These are phyloP conservation scores for Annulohypoxylon truncatum DNA, from an alignment of 2,329 filamentous ascomycete species.

Conservation along the genomic window DNA sequence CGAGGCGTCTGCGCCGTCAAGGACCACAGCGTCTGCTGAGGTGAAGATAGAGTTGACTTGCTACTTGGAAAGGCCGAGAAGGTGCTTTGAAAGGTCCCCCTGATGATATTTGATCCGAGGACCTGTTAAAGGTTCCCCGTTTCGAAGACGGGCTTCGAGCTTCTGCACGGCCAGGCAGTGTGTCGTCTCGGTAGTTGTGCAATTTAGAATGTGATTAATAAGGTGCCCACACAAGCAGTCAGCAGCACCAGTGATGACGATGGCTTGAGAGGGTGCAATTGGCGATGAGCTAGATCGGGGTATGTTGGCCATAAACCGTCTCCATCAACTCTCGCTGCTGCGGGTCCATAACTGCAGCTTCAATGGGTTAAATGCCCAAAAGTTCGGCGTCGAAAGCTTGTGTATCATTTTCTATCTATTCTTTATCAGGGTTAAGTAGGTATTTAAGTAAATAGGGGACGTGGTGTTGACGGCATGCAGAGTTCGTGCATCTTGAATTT, in stretches of 20 bases:
- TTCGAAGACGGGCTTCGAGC: not conserved
- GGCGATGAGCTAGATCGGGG: not conserved
- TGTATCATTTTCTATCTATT: not conserved
- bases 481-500: no score
- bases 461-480: no score
- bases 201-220: not conserved
- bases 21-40: constrained; percentile 28
- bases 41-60: constrained; percentile 19
- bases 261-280: not conserved
- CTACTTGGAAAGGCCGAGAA: constrained; percentile 10
- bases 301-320: constrained; percentile 14
- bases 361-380: constrained; percentile 19
- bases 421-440: not conserved
- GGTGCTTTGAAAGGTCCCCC: constrained; percentile 17
- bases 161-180: constrained; percentile 26
- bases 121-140: not conserved
- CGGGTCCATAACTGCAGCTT: constrained; percentile 18
- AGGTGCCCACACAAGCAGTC: constrained; percentile 7
- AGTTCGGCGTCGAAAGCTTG: constrained; percentile 22
- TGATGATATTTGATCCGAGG: not conserved
- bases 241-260: constrained; percentile 22
- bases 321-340: constrained; percentile 22
- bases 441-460: no score
- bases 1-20: constrained; percentile 37
- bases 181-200: not conserved